phyloP scores from a whole-genome alignment of 768 basidiomycete genomes.

The Pleurotus platypus region DNA sequence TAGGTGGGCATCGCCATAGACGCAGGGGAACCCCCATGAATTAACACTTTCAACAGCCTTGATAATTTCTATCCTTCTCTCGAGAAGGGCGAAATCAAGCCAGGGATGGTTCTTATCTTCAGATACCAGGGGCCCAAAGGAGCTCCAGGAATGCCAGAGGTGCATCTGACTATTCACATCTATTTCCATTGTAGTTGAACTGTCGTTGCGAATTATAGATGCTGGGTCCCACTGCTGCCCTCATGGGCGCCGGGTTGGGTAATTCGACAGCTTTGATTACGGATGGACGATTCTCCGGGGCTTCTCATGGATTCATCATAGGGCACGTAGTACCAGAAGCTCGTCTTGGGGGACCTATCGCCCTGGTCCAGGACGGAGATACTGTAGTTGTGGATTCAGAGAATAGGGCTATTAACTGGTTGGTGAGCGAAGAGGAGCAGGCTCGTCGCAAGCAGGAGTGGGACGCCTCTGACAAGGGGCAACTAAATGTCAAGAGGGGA shows the following conservation, averaged over 20 bases:
- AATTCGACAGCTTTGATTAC: constrained; percentile 80
- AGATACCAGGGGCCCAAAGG: constrained; percentile 90
- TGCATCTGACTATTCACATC: constrained; percentile 14
- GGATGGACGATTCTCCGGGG: constrained; percentile 88
- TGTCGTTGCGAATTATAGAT: neutral
- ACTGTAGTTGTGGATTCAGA: constrained; percentile 70
- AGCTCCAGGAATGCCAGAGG: constrained; percentile 91
- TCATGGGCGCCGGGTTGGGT: constrained; percentile 82
- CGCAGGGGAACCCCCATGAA: neutral
- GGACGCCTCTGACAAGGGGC: constrained; percentile 61
- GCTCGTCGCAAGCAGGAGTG: constrained; percentile 58
- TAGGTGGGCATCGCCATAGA: constrained; percentile 32
- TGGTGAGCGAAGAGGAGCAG: constrained; percentile 66
- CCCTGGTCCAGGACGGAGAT: constrained; percentile 83
- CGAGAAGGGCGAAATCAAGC: constrained; percentile 68
- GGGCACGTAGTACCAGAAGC: constrained; percentile 64
- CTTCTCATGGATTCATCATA: constrained; percentile 53
- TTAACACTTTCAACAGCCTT: constrained; percentile 33
- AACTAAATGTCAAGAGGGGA: constrained; percentile 69
- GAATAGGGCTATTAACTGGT: constrained; percentile 65
- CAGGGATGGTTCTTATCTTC: constrained; percentile 76
- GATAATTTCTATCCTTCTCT: constrained; percentile 73
- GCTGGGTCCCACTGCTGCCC: constrained; percentile 73
- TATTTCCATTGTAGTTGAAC: too few relatives aligned
- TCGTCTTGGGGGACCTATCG: constrained; percentile 81